A percentile compares a stretch with the other conserved stretches of the same genome.
Evolutionary conservation across 176 grass and related monocot genomes (phyloP).

Genomic region (Zoysia pacifica): DNA sequence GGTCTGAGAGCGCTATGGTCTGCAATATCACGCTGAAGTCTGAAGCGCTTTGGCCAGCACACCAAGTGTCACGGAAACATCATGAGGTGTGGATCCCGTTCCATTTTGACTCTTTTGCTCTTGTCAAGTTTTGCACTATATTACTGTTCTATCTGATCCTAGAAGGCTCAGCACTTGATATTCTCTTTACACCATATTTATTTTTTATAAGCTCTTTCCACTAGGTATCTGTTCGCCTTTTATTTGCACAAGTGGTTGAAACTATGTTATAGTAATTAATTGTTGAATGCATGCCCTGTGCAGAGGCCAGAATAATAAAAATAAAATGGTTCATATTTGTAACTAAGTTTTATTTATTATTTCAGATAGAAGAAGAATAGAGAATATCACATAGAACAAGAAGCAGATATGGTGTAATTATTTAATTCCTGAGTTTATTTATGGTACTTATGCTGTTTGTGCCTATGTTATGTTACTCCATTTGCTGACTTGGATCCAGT

Average conservation of each 20-base stretch:
- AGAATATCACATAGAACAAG: no score
- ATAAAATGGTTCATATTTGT: no score
- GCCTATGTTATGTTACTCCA: no score
- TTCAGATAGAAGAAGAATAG: no score
- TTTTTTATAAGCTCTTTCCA: background rate
- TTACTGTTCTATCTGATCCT: background rate
- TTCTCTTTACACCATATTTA: background rate
- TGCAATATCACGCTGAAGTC: slow-evolving; percentile 92
- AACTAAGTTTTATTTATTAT: no score
- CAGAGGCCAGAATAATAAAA: no score
- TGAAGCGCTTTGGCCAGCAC: slow-evolving; percentile 91
- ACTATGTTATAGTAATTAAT: no score
- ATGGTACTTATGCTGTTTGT: no score
- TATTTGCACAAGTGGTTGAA: background rate
- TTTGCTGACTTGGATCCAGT: no score
- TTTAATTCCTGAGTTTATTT: no score
- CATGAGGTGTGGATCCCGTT: slow-evolving; percentile 61
- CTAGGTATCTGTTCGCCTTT: background rate
- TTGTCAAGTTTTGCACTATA: background rate
- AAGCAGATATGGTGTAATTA: no score
- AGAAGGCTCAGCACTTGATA: background rate
- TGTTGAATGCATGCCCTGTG: no score
- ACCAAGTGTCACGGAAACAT: slow-evolving; percentile 92
- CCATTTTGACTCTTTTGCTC: background rate
- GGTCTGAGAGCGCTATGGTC: slow-evolving; percentile 1